A percentile compares a stretch with the other conserved stretches of the same genome.
Evolutionary conservation across 106 monocot species (phyloP).

Genomic region (Apostasia shenzhenica): DNA sequence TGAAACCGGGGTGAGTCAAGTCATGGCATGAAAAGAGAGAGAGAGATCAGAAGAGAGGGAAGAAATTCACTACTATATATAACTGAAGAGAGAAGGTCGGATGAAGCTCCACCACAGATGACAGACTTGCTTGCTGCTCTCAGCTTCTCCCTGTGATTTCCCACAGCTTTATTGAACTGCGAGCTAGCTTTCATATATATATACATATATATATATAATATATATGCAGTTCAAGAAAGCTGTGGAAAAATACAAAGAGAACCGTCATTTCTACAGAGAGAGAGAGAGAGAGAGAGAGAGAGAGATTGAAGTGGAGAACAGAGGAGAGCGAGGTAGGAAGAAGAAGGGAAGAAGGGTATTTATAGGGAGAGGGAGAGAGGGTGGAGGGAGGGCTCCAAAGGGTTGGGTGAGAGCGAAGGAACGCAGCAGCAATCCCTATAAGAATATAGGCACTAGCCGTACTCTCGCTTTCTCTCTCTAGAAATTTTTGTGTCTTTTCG

Average conservation of each 20-base stretch:
- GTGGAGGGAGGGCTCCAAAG: too few species aligned
- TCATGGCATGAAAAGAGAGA: neutral
- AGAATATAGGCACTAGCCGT: neutral
- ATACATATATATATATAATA: neutral
- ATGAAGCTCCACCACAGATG: neutral
- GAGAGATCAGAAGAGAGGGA: neutral
- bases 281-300: too few species aligned
- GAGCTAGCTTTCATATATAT: constrained; percentile 4
- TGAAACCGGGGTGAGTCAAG: neutral
- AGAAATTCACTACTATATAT: neutral
- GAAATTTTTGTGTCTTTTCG: neutral
- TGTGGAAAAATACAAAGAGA: constrained; percentile 6
- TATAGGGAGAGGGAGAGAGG: neutral
- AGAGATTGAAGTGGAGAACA: neutral
- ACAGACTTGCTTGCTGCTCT: neutral
- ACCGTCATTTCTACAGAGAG: neutral
- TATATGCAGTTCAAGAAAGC: constrained; percentile 64
- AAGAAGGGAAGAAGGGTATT: neutral
- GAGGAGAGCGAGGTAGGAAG: neutral
- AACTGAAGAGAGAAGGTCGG: neutral
- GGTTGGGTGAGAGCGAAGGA: neutral
- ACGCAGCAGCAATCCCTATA: constrained; percentile 3
- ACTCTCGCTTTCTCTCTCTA: neutral
- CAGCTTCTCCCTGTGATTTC: constrained; percentile 72
- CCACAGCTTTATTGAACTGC: constrained; percentile 99